Percentiles rank a stretch among this genome's conserved stretches.
phyloP scores from a whole-genome alignment of 257 asterid genomes.

The Vinca minor region DNA sequence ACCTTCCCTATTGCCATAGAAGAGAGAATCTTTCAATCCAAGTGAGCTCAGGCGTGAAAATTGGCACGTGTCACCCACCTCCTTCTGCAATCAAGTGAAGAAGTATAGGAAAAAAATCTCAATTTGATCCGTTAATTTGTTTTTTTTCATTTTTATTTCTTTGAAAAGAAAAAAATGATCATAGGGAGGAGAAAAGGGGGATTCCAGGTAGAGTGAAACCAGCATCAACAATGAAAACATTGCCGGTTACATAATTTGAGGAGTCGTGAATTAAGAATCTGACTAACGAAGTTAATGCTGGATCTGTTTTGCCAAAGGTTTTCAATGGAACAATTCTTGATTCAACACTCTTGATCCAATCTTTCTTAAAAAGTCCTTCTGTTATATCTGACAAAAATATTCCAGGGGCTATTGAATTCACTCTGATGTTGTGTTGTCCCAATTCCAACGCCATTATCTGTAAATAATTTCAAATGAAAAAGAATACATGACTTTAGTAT shows the following conservation, averaged over 20 bases:
- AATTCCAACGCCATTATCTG: conserved; percentile 18
- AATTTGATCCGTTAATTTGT: too few relatives aligned
- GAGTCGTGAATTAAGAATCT: conserved; percentile 18
- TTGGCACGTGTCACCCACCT: too few relatives aligned
- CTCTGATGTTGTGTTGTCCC: conserved; percentile 12
- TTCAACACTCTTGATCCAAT: conserved; percentile 3
- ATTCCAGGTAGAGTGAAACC: conserved; percentile 10
- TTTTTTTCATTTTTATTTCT: too few relatives aligned
- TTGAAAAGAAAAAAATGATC: background rate
- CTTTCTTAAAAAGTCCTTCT: conserved; percentile 1
- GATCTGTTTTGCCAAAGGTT: conserved; percentile 9
- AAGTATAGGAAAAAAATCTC: background rate
- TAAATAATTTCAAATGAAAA: background rate
- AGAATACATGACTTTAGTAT: too few relatives aligned
- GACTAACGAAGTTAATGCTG: conserved; percentile 11
- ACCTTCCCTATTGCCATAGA: too few relatives aligned
- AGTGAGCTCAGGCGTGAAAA: too few relatives aligned
- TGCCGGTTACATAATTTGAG: conserved; percentile 9
- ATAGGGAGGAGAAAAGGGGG: conserved; percentile 10
- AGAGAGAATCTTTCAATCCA: too few relatives aligned
- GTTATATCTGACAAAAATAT: conserved; percentile 9
- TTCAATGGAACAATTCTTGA: conserved; percentile 8
- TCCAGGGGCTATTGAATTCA: conserved; percentile 9
- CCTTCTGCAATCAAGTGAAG: too few relatives aligned
- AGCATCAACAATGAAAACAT: conserved; percentile 18